Conservation (phyloP, 768 basidiomycete genomes). For the Calocybe indica region DNA sequence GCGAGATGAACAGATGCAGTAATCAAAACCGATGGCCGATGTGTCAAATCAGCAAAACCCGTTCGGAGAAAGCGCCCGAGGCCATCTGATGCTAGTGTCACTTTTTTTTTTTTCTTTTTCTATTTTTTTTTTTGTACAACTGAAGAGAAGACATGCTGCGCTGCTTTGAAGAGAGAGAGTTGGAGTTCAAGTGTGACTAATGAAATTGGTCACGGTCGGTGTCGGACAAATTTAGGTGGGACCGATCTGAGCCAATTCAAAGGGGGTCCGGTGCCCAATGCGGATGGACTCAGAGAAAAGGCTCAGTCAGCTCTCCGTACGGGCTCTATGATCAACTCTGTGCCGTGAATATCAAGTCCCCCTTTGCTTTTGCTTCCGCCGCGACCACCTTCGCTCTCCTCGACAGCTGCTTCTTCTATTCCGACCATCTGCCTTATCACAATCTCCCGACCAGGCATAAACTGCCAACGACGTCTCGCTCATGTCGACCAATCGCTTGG, state of each 20-base stretch:
- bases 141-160: too few relatives aligned
- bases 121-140: too few relatives aligned
- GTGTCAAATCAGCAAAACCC: background rate
- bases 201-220: too few relatives aligned
- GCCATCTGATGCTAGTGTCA: too few relatives aligned
- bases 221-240: too few relatives aligned
- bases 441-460: constrained; percentile 5
- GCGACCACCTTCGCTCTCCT: background rate
- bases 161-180: too few relatives aligned
- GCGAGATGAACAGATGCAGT: background rate
- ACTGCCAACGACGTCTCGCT: background rate
- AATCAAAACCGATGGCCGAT: constrained; percentile 8
- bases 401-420: constrained; percentile 7
- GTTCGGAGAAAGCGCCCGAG: too few relatives aligned
- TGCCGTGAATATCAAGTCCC: constrained; percentile 4
- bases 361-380: constrained; percentile 10
- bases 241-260: too few relatives aligned
- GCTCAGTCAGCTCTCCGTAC: constrained; percentile 19
- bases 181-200: too few relatives aligned
- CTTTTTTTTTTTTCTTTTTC: too few relatives aligned
- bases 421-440: background rate
- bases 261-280: constrained; percentile 6
- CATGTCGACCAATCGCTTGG: constrained; percentile 34
- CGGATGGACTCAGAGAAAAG: constrained; percentile 3
- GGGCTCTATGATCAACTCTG: constrained; percentile 21